phyloP scores from a whole-genome alignment of 2,329 filamentous ascomycete species.

The Venturia carpophila region DNA sequence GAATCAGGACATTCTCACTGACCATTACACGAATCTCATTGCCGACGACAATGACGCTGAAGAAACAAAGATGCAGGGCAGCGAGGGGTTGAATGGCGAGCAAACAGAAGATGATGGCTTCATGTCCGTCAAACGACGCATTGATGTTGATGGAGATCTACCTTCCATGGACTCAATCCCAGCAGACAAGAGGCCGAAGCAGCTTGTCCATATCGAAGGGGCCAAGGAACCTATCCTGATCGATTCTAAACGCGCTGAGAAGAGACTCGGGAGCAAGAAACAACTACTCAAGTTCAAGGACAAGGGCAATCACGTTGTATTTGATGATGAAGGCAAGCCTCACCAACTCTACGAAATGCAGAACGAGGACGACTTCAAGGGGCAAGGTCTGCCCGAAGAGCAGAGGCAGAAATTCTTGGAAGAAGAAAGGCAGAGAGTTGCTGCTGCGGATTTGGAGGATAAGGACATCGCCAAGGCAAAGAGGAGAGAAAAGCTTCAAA shows the following conservation, averaged over 20 bases:
- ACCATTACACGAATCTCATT: conserved; percentile 85
- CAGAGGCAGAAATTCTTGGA: conserved; percentile 74
- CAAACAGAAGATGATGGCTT: conserved; percentile 59
- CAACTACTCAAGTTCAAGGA: conserved; percentile 86
- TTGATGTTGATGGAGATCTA: conserved; percentile 58
- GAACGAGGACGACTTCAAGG: conserved; percentile 71
- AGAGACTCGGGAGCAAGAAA: conserved; percentile 92
- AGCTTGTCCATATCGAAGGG: conserved; percentile 56
- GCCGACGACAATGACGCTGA: conserved; percentile 47
- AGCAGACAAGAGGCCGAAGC: conserved; percentile 40
- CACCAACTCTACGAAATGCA: conserved; percentile 85
- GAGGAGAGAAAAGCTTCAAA: conserved; percentile 66
- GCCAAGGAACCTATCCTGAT: conserved; percentile 66
- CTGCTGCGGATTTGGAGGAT: conserved; percentile 70
- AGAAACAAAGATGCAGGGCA: conserved; percentile 30
- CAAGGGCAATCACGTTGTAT: conserved; percentile 75
- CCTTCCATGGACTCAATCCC: conserved; percentile 32
- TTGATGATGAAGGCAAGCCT: conserved; percentile 82
- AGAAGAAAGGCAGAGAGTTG: conserved; percentile 62
- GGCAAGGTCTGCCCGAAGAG: conserved; percentile 64
- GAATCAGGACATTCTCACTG: conserved; percentile 92
- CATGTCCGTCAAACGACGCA: conserved; percentile 80
- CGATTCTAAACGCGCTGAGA: conserved; percentile 91
- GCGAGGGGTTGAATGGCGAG: conserved; percentile 28
- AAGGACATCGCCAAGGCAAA: conserved; percentile 74